Base-by-base conservation (phyloP, 441 rosid genomes). In the Populus hybrid region DNA sequence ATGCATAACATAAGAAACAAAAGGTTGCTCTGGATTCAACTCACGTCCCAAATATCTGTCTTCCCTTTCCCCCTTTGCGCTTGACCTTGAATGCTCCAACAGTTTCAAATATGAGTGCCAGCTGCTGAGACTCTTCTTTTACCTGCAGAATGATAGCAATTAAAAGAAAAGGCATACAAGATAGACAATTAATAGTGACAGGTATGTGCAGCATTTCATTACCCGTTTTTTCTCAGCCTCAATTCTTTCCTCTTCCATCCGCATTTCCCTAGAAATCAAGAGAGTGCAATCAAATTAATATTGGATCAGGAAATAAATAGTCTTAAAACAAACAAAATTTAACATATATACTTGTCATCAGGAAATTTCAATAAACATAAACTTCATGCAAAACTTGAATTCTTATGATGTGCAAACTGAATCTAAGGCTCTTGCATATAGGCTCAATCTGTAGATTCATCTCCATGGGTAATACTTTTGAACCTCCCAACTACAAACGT, bases 191-290 rank as follows among this genome's bases (percentile, higher is more conserved):
- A 46, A 28, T 10, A 12, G 23, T 65, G 36, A 77, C 34, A 76
- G 8, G 67, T 63, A 78, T n/a, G 77, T 42, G 66, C 28, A 42
- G 28, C 11, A 50, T 46, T n/a, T 34, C 80, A 73, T 85, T 93
- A 95, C 99, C 97, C 99, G 83, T 80, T 78, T 81, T 84, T 93
- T 95, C 82, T 95, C 99, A 70, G 98, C 98, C 84, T 90, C 96
- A 40, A 93, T 95, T 79, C 98, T 83, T 81, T 93, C 96, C 11
- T 91, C 90, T 87, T 93, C 97, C 79, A 93, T 77, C 82, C 80
- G 86, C 94, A 93, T 87, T 86, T 95, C 98, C 90, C 99, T 93
- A 70, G 12, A 54, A 34, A 69, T 14, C 66, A 10, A 65, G 40
- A 75, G 57, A 35, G 28, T 16, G 69, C 34, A 46, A 32, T 8